A percentile compares a stretch with the other conserved stretches of the same genome.
Evolutionary conservation across 352 stramenopile species (phyloP).

Genomic region (Globisporangium solare): DNA sequence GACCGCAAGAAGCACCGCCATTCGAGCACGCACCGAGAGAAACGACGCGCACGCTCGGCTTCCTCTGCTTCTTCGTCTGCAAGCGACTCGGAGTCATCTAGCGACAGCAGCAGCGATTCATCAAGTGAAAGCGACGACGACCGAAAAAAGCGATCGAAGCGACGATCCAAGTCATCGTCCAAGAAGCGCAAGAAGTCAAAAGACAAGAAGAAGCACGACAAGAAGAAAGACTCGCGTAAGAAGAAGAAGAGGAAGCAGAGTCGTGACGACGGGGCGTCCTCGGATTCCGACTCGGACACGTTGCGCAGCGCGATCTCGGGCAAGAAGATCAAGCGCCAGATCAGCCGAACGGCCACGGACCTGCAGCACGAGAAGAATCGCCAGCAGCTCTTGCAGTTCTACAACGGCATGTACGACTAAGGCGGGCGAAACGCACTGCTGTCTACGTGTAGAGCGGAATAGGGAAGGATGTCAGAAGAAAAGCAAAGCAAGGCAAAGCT

Average conservation of each 20-base stretch:
- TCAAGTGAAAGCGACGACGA: constrained; percentile 19
- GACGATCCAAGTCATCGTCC: neutral
- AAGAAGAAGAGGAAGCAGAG: constrained; percentile 34
- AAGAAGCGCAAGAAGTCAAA: constrained; percentile 29
- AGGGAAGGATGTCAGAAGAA: neutral
- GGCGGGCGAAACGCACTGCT: too few species aligned
- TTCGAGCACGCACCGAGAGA: constrained; percentile 2
- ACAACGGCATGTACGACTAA: constrained; percentile 86
- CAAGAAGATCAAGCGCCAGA: constrained; percentile 85
- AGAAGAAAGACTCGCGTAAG: constrained; percentile 27
- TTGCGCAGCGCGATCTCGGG: constrained; percentile 77
- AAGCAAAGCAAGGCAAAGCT: constrained; percentile 8
- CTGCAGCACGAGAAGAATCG: constrained; percentile 66
- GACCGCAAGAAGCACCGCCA: constrained; percentile 1
- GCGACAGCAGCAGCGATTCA: constrained; percentile 19
- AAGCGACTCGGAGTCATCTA: constrained; percentile 20
- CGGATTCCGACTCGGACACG: constrained; percentile 54
- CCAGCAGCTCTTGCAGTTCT: constrained; percentile 80
- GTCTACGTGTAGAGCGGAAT: too few species aligned
- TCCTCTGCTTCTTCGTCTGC: constrained; percentile 19
- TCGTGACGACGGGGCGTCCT: constrained; percentile 19
- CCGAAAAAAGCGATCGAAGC: constrained; percentile 9
- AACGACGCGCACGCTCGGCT: neutral
- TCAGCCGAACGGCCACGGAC: constrained; percentile 52
- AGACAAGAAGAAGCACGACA: constrained; percentile 23